These are phyloP conservation scores for Platismatia glauca DNA, from an alignment of 495 filamentous ascomycete genomes.

Conservation along the genomic window DNA sequence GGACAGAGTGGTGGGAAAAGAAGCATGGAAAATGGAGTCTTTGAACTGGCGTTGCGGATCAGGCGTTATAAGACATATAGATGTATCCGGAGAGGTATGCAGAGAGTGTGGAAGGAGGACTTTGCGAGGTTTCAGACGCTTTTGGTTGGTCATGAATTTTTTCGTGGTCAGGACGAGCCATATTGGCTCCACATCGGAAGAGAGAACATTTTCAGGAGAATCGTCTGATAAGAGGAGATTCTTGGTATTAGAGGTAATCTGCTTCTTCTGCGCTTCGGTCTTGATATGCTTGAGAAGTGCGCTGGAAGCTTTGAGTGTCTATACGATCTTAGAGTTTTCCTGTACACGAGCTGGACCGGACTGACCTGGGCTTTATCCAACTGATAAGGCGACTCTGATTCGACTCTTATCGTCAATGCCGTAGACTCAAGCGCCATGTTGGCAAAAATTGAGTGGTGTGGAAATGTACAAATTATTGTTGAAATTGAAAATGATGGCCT, in stretches of 20 bases:
- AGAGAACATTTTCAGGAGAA: constrained; percentile 37
- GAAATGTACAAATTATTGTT: no score
- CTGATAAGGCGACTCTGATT: constrained; percentile 52
- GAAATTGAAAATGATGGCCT: no score
- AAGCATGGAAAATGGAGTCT: constrained; percentile 64
- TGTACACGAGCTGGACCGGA: background rate
- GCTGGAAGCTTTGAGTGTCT: constrained; percentile 71
- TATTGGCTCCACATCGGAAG: constrained; percentile 53
- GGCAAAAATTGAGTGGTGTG: background rate
- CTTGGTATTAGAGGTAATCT: constrained; percentile 52
- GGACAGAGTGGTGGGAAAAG: constrained; percentile 64
- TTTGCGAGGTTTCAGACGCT: constrained; percentile 69
- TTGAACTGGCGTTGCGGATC: constrained; percentile 88
- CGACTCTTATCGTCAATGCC: constrained; percentile 43
- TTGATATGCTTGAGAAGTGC: constrained; percentile 77
- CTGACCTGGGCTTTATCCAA: constrained; percentile 55
- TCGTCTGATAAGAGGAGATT: constrained; percentile 60
- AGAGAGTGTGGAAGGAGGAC: constrained; percentile 60
- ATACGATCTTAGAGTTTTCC: constrained; percentile 6
- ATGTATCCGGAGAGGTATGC: constrained; percentile 50
- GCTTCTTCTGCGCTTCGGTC: constrained; percentile 48
- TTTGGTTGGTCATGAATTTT: constrained; percentile 68
- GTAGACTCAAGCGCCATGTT: constrained; percentile 34
- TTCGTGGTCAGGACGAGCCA: constrained; percentile 88
- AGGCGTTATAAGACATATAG: constrained; percentile 73